A percentile compares a stretch with the other conserved stretches of the same genome.
Evolutionary conservation across 768 basidiomycete species (phyloP).

Genomic region (Zangia roseola): DNA sequence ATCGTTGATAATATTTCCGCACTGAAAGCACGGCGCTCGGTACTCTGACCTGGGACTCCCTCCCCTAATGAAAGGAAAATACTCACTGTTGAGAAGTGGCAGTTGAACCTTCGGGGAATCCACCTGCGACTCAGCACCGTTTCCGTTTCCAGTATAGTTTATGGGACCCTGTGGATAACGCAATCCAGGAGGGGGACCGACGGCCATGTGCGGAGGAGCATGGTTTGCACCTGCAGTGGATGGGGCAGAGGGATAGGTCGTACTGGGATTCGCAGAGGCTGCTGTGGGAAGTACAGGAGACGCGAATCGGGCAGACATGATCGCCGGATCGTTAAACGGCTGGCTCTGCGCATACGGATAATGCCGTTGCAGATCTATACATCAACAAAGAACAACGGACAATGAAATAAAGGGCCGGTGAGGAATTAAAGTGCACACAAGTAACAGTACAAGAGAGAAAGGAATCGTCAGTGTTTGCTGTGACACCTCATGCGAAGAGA

Average conservation of each 20-base stretch:
- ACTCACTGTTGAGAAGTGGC: slow-evolving; percentile 61
- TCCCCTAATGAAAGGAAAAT: slow-evolving; percentile 60
- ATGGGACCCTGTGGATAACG: slow-evolving; percentile 39
- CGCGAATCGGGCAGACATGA: slow-evolving; percentile 72
- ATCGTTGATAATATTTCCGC: slow-evolving; percentile 76
- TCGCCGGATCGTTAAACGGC: slow-evolving; percentile 72
- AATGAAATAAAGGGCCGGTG: not conserved
- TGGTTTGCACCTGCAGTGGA: slow-evolving; percentile 16
- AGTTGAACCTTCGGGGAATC: slow-evolving; percentile 28
- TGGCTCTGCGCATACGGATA: slow-evolving; percentile 38
- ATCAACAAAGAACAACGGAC: slow-evolving; percentile 18
- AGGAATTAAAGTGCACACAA: slow-evolving; percentile 17
- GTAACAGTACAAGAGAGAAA: slow-evolving; percentile 29
- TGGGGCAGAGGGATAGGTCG: slow-evolving; percentile 10
- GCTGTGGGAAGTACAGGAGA: slow-evolving; percentile 34
- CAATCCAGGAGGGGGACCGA: slow-evolving; percentile 72
- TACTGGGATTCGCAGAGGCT: slow-evolving; percentile 8
- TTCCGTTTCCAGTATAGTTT: slow-evolving; percentile 19
- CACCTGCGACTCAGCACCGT: slow-evolving; percentile 17
- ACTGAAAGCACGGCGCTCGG: slow-evolving; percentile 90
- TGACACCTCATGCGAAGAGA: slow-evolving; percentile 38
- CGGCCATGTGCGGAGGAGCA: slow-evolving; percentile 27
- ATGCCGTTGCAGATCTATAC: slow-evolving; percentile 37
- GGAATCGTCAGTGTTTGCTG: slow-evolving; percentile 34
- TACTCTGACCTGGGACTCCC: slow-evolving; percentile 78